Conservation (phyloP, 192 early-diverging fungal genomes). For the Neocallimastix lanati region DNA sequence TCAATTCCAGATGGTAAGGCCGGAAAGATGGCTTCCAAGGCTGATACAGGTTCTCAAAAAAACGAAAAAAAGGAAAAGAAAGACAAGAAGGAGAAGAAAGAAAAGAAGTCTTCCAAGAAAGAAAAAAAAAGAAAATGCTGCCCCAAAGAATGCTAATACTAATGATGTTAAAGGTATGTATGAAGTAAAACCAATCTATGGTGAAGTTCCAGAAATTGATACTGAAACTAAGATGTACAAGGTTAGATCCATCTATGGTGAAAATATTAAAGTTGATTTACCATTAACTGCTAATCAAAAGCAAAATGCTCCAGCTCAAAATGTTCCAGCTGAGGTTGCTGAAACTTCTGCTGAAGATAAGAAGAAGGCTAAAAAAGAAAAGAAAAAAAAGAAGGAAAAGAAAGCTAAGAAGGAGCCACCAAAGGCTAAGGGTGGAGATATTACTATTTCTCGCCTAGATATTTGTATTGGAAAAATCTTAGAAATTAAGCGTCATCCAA, state of each 20-base stretch:
- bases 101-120: conserved; percentile 17
- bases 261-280: too few species aligned
- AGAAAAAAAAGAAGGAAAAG: conserved; percentile 18
- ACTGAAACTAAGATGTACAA: too few species aligned
- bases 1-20: conserved; percentile 86
- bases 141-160: conserved; percentile 27
- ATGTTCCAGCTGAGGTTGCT: too few species aligned
- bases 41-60: conserved; percentile 10
- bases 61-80: not conserved
- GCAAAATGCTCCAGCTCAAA: not conserved
- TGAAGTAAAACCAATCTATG: too few species aligned
- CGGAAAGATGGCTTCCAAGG: conserved; percentile 45
- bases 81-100: conserved; percentile 37
- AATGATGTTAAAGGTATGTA: not conserved
- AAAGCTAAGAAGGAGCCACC: conserved; percentile 12
- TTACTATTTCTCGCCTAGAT: conserved; percentile 61
- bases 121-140: conserved; percentile 9
- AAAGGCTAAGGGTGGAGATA: conserved; percentile 4
- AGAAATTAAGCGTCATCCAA: conserved; percentile 70
- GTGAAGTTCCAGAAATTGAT: too few species aligned
- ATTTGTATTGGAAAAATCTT: conserved; percentile 82
- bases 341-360: too few species aligned
- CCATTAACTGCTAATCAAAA: too few species aligned
- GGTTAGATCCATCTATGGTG: too few species aligned
- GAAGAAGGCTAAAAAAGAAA: not conserved